phyloP scores from a whole-genome alignment of 1,284 basidiomycete species.

The Boletus smithii region DNA sequence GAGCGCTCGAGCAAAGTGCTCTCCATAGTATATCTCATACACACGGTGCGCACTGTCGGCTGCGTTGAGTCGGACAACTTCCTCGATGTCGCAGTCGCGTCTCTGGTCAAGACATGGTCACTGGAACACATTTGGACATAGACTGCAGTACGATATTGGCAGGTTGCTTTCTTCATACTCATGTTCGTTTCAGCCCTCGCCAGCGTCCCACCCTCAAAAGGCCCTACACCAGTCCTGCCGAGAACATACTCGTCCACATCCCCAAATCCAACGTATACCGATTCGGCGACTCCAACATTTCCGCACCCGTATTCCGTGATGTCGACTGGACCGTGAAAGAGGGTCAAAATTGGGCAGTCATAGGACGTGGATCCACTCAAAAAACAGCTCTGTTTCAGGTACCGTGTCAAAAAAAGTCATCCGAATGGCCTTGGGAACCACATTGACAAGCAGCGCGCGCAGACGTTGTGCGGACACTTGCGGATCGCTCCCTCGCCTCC shows the following conservation, averaged over 20 bases:
- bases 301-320: conserved; percentile 49
- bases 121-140: too few species aligned
- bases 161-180: not conserved
- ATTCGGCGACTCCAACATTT: conserved; percentile 46
- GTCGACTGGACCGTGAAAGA: conserved; percentile 60
- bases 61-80: too few species aligned
- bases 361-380: conserved; percentile 53
- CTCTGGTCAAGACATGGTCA: conserved; percentile 5
- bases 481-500: conserved; percentile 60
- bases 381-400: conserved; percentile 62
- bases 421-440: not conserved
- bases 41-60: too few species aligned
- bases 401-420: conserved; percentile 1
- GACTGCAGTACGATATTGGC: conserved; percentile 2
- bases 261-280: conserved; percentile 47
- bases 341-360: conserved; percentile 70
- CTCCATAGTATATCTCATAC: not conserved
- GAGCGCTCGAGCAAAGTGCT: too few species aligned
- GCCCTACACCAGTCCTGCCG: conserved; percentile 5
- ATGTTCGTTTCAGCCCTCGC: not conserved
- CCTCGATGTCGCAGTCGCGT: too few species aligned
- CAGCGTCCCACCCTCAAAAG: conserved; percentile 1
- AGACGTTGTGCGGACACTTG: conserved; percentile 70
- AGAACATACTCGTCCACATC: conserved; percentile 37
- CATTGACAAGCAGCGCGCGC: not conserved